These are phyloP conservation scores for Aspergillus sparsus DNA, from an alignment of 495 filamentous ascomycete species.

Conservation along the genomic window DNA sequence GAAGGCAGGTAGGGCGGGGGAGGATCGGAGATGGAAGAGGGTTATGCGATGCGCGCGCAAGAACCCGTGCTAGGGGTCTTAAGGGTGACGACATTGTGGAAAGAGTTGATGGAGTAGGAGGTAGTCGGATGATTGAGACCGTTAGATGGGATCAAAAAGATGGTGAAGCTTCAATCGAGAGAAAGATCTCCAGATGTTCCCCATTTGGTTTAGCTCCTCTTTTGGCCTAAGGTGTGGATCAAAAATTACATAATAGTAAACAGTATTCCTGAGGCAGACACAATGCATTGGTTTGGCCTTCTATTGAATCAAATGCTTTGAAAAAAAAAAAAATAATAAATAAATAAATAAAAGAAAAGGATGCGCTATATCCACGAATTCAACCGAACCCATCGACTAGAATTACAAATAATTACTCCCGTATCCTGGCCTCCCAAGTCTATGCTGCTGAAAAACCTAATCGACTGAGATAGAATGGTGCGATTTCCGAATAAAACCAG, in stretches of 20 bases:
- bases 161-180: conserved; percentile 7
- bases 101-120: neutral
- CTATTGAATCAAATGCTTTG: neutral
- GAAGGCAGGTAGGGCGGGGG: conserved; percentile 18
- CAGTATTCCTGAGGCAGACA: neutral
- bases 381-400: conserved; percentile 20
- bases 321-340: neutral
- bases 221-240: conserved; percentile 8
- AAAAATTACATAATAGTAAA: neutral
- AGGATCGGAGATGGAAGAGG: conserved; percentile 14
- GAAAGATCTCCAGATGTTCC: conserved; percentile 22
- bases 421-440: conserved; percentile 17
- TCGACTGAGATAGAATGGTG: conserved; percentile 10
- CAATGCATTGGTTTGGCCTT: neutral
- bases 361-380: conserved; percentile 15
- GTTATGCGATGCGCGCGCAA: conserved; percentile 30
- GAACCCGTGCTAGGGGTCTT: conserved; percentile 31
- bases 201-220: conserved; percentile 13
- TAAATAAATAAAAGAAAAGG: neutral
- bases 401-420: conserved; percentile 30
- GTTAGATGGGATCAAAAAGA: neutral
- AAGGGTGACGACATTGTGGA: conserved; percentile 38
- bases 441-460: conserved; percentile 8
- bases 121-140: neutral
- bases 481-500: conserved; percentile 9